Evolutionary conservation across 352 stramenopile species (phyloP).

Genomic region (Blastocystis sp.): DNA sequence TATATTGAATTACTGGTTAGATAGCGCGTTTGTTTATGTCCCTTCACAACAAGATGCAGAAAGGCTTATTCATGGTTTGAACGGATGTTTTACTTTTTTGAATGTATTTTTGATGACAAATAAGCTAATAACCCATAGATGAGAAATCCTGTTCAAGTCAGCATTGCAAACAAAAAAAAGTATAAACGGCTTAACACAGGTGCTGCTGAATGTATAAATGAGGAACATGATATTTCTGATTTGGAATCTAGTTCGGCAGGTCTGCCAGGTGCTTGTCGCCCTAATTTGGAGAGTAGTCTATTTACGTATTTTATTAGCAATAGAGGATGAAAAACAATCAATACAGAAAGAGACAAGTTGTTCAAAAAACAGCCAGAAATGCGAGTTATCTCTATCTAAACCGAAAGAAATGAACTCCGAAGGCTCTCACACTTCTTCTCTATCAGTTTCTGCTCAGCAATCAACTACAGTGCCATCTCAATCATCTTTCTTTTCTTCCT

Average conservation of each 20-base stretch:
- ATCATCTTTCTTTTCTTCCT: background rate
- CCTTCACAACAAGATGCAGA: background rate
- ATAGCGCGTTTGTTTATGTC: constrained; percentile 38
- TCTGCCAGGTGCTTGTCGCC: background rate
- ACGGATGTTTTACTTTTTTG: background rate
- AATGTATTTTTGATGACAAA: background rate
- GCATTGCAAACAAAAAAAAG: background rate
- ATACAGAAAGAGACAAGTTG: too few species aligned
- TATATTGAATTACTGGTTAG: constrained; percentile 12
- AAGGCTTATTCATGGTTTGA: background rate
- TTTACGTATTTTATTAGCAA: background rate
- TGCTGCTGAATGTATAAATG: background rate
- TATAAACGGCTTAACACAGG: background rate
- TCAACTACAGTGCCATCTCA: background rate
- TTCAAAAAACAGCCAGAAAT: background rate
- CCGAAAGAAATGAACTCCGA: background rate
- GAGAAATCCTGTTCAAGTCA: constrained; percentile 29
- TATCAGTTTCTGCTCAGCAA: background rate
- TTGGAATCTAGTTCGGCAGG: background rate
- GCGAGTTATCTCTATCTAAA: background rate
- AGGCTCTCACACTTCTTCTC: background rate
- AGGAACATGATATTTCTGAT: background rate
- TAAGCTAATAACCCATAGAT: background rate
- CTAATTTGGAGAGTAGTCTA: background rate
- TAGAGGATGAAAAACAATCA: too few species aligned